A percentile compares a stretch with the other conserved stretches of the same genome.
Conservation (phyloP, 768 basidiomycete species). For the Ephemerocybe angulata region DNA sequence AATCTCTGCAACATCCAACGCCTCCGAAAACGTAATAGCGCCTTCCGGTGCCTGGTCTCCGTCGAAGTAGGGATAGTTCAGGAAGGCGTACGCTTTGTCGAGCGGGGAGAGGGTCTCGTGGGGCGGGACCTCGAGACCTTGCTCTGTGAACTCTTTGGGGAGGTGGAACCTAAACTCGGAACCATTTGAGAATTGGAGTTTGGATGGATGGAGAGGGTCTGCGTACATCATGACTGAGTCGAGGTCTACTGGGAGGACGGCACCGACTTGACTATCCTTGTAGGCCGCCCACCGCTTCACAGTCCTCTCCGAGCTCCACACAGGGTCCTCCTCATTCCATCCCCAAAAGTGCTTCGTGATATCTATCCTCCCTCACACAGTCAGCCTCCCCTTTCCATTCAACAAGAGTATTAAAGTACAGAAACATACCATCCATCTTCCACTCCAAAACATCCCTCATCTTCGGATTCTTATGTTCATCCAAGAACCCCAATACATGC, state of each 20-base stretch:
- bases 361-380: background rate
- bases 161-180: constrained; percentile 11
- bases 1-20: too few species aligned
- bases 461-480: constrained; percentile 14
- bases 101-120: constrained; percentile 10
- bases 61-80: background rate
- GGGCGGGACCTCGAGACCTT: constrained; percentile 9
- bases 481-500: constrained; percentile 12
- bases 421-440: constrained; percentile 9
- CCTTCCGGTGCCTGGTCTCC: too few species aligned
- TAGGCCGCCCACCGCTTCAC: constrained; percentile 1
- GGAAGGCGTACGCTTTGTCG: constrained; percentile 13
- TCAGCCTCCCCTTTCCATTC: background rate
- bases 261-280: constrained; percentile 13
- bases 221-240: constrained; percentile 19
- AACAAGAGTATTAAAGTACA: background rate
- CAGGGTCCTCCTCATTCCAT: background rate
- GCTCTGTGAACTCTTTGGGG: constrained; percentile 11
- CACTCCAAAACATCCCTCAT: constrained; percentile 8
- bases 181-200: background rate
- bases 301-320: background rate
- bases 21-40: too few species aligned
- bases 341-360: background rate
- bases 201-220: background rate
- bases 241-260: constrained; percentile 14